These are phyloP conservation scores for Boletellus ananas DNA, from an alignment of 768 basidiomycete species.

Conservation along the genomic window DNA sequence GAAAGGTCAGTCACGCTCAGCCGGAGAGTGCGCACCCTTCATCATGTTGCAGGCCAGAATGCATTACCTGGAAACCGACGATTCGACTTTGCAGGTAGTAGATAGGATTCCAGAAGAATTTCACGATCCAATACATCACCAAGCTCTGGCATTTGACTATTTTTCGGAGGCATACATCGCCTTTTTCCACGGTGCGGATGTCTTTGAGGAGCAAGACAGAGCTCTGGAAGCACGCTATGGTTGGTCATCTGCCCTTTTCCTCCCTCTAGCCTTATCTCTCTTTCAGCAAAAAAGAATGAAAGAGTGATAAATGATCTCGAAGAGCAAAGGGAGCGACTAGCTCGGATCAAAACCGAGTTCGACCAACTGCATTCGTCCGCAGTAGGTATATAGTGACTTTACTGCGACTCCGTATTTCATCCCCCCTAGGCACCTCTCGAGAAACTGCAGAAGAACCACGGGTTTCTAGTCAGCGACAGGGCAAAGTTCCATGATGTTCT, in stretches of 20 bases:
- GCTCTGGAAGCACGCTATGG: conserved; percentile 75
- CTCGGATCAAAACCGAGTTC: conserved; percentile 48
- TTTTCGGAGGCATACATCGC: conserved; percentile 60
- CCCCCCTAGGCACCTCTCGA: conserved; percentile 54
- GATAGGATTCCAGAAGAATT: conserved; percentile 69
- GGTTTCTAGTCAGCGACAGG: conserved; percentile 65
- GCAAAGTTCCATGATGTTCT: conserved; percentile 77
- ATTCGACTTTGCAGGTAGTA: conserved; percentile 65
- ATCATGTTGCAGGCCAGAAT: conserved; percentile 27
- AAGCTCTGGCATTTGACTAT: conserved; percentile 75
- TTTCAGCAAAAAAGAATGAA: conserved; percentile 67
- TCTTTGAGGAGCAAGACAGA: conserved; percentile 66
- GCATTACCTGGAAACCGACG: conserved; percentile 55
- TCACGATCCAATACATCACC: conserved; percentile 68
- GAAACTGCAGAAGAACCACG: conserved; percentile 59
- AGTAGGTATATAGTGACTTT: conserved; percentile 34
- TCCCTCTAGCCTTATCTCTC: not conserved
- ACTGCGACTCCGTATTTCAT: not conserved
- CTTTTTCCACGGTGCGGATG: conserved; percentile 66
- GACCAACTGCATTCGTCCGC: conserved; percentile 59
- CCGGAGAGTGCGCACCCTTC: not conserved
- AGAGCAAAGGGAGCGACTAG: conserved; percentile 45
- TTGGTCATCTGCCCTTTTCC: conserved; percentile 29
- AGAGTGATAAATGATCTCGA: conserved; percentile 62
- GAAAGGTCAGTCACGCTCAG: conserved; percentile 54